Evolutionary conservation across 2,329 filamentous ascomycete species (phyloP).

Genomic region (Hypomyces rosellus): DNA sequence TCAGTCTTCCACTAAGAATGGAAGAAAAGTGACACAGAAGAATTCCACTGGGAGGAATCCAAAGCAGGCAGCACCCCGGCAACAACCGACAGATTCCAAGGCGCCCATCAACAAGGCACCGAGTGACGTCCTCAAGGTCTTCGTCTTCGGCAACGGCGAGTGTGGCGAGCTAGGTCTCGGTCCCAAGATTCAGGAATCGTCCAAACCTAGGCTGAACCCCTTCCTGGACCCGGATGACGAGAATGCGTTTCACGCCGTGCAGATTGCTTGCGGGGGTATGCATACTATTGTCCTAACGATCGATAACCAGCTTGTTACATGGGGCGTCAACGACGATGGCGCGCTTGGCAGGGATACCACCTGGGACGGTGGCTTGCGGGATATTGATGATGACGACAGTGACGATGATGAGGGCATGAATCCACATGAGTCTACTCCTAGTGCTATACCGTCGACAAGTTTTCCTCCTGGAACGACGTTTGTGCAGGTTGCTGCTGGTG

Average conservation of each 20-base stretch:
- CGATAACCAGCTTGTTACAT: conserved; percentile 70
- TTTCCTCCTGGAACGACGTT: conserved; percentile 31
- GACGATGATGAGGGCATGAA: conserved; percentile 50
- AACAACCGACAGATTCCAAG: too few species aligned
- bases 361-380: conserved; percentile 42
- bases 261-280: conserved; percentile 57
- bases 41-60: too few species aligned
- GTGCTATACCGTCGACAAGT: conserved; percentile 46
- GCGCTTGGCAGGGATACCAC: conserved; percentile 64
- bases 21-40: too few species aligned
- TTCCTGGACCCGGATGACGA: conserved; percentile 44
- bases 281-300: conserved; percentile 54
- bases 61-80: too few species aligned
- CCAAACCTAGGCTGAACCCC: conserved; percentile 39
- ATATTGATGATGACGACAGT: conserved; percentile 3
- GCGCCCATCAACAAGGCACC: conserved; percentile 8
- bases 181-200: conserved; percentile 1
- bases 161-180: conserved; percentile 15
- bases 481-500: too few species aligned
- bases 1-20: too few species aligned
- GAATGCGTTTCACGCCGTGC: conserved; percentile 42
- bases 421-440: conserved; percentile 58
- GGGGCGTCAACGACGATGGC: conserved; percentile 76
- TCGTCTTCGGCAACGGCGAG: conserved; percentile 14
- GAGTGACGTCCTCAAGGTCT: conserved; percentile 6